A percentile compares a stretch with the other conserved stretches of the same genome.
Conservation (phyloP, 1,139 yeast species). For the Diutina scorzettiae region DNA sequence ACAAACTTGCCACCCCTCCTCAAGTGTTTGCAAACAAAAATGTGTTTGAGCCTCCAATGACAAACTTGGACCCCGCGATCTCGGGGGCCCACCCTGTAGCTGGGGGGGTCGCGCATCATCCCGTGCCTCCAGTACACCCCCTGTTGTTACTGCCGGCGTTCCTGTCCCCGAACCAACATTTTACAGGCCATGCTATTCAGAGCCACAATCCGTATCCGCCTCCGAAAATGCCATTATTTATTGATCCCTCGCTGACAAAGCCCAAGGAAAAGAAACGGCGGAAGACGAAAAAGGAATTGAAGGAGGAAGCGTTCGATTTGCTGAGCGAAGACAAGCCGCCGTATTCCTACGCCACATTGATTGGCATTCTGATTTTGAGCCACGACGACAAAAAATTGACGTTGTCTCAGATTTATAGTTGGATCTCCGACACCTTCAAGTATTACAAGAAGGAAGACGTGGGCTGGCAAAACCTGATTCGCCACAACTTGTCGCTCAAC, state of each 20-base stretch:
- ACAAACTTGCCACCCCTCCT: conserved; percentile 1
- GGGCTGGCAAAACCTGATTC: conserved; percentile 90
- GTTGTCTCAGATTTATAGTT: conserved; percentile 77
- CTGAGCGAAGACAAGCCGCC: conserved; percentile 67
- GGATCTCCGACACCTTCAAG: conserved; percentile 83
- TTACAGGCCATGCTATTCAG: neutral
- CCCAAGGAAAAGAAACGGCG: conserved; percentile 13
- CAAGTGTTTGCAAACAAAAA: neutral
- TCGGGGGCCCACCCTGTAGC: neutral
- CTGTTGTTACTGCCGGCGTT: conserved; percentile 5
- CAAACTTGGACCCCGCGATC: neutral
- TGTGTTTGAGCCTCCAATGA: neutral
- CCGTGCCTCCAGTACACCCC: neutral
- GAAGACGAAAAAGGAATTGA: conserved; percentile 17
- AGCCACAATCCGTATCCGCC: neutral
- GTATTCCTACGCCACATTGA: conserved; percentile 84
- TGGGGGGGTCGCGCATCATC: neutral
- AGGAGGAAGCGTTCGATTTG: conserved; percentile 23
- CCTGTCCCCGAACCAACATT: neutral
- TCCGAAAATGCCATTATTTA: neutral
- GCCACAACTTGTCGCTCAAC: conserved; percentile 75
- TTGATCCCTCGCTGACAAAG: conserved; percentile 6
- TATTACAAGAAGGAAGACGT: conserved; percentile 80
- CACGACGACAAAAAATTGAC: conserved; percentile 75
- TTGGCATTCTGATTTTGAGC: conserved; percentile 87